Conservation (phyloP, 345 rosid genomes). For the Kernera saxatilis region DNA sequence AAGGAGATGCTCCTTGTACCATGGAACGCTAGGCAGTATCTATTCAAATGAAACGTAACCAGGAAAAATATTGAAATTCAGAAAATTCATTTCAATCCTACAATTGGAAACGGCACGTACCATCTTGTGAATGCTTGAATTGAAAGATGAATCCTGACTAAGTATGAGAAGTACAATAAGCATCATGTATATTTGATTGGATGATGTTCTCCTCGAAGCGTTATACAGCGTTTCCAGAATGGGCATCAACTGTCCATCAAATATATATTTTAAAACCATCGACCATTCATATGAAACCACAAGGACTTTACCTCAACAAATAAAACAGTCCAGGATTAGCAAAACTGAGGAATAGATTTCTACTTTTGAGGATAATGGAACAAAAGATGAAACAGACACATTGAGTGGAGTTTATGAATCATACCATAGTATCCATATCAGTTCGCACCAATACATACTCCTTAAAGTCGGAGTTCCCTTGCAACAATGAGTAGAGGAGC, state of each 20-base stretch:
- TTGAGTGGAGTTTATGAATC: conserved; percentile 20
- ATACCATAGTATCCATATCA: conserved; percentile 95
- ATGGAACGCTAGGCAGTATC: conserved; percentile 83
- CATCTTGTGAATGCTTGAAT: conserved; percentile 90
- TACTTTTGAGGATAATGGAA: background rate
- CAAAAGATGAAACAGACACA: background rate
- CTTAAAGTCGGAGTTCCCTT: conserved; percentile 87
- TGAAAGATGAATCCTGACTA: conserved; percentile 95
- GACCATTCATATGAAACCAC: background rate
- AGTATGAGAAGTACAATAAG: conserved; percentile 95
- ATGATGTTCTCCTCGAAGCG: conserved; percentile 76
- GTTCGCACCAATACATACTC: conserved; percentile 96
- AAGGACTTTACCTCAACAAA: conserved; percentile 5
- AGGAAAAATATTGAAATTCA: conserved; percentile 1
- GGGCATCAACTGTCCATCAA: conserved; percentile 76
- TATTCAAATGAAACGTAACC: conserved; percentile 32
- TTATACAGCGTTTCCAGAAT: conserved; percentile 86
- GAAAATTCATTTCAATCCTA: background rate
- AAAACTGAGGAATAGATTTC: background rate
- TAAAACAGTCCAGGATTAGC: background rate
- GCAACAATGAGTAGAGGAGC: conserved; percentile 84
- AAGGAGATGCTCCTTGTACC: conserved; percentile 97
- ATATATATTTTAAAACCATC: background rate
- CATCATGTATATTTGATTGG: conserved; percentile 96
- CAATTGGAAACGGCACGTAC: conserved; percentile 36